Evolutionary conservation across 306 rosid species (phyloP), one percentile per base, ranked within the genome.

Genomic region (Pyrus pyrifolia): DNA sequence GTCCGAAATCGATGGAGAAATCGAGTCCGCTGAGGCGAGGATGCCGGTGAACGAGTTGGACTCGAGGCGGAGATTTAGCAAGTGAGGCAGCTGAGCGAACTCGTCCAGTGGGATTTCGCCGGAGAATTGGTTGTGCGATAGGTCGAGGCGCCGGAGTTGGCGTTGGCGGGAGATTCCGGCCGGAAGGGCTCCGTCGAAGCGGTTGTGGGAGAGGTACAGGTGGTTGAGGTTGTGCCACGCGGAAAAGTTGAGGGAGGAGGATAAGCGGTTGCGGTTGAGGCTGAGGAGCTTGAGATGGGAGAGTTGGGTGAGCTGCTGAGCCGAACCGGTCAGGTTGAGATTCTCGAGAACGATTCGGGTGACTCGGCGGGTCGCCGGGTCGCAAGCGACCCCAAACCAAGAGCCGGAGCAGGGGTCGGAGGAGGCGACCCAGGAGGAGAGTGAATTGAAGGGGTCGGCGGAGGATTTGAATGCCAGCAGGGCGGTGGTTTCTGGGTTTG

Each of bases 351-450:
- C 77, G 19, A 82, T 76, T 27, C 64, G 23, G 2, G 73, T 74
- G 77, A 82, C 71, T n/a, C 42, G 77, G 2, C 55, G 29, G 59
- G 82, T 68, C 2, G 14, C 19, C 11, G 65, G 30, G 64, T 82
- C 62, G 80, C 86, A 82, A 7, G 77, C 25, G 77, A 82, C 80
- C 17, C 86, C 86, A 25, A 74, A 72, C 86, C 82, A 82, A 4
- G 73, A 23, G 3, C 59, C 33, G 57, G 76, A 75, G 35, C 85
- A 81, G 6, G 75, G 81, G 53, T 59, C 71, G 21, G 84, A 45
- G 31, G 75, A 72, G n/a, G 60, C 5, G 49, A 42, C 12, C 81
- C 81, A 76, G 35, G 79, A 72, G 51, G 75, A 69, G 30, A 81
- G 85, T 59, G 62, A 66, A 59, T 67, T 45, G 79, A 62, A 38